phyloP scores from a whole-genome alignment of 345 rosid genomes.

The Populus euphratica region DNA sequence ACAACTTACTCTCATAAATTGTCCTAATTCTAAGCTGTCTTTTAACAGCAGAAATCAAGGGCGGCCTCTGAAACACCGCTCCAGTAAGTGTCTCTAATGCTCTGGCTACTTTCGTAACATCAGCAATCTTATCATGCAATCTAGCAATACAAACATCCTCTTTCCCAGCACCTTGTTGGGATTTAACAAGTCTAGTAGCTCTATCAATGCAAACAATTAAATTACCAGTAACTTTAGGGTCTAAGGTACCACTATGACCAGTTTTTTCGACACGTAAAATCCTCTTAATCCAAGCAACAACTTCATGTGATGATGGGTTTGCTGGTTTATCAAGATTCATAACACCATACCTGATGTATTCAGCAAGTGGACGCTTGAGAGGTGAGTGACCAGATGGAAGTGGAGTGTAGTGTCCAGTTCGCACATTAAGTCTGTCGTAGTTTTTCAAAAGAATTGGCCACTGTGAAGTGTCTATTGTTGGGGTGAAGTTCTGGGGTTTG shows the following conservation, averaged over 20 bases:
- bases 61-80: slow-evolving; percentile 90
- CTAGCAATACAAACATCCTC: slow-evolving; percentile 95
- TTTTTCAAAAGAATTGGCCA: slow-evolving; percentile 95
- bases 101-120: slow-evolving; percentile 77
- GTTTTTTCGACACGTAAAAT: slow-evolving; percentile 89
- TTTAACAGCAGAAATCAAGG: slow-evolving; percentile 88
- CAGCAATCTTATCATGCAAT: slow-evolving; percentile 78
- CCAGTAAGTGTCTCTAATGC: slow-evolving; percentile 89
- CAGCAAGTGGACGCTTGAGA: slow-evolving; percentile 77
- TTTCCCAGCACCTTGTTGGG: slow-evolving; percentile 96
- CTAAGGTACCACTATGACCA: slow-evolving; percentile 92
- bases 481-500: slow-evolving; percentile 79
- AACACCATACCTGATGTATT: slow-evolving; percentile 79
- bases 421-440: slow-evolving; percentile 86
- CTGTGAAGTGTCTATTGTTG: slow-evolving; percentile 71
- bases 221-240: slow-evolving; percentile 93
- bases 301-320: slow-evolving; percentile 95
- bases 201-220: slow-evolving; percentile 88
- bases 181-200: slow-evolving; percentile 91
- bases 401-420: slow-evolving; percentile 97
- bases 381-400: slow-evolving; percentile 81
- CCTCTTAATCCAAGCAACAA: slow-evolving; percentile 96
- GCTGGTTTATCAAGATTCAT: slow-evolving; percentile 91
- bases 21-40: slow-evolving; percentile 95
- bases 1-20: slow-evolving; percentile 77